Conservation (phyloP, 2,329 filamentous ascomycete genomes). For the Fonsecaea nubica region DNA sequence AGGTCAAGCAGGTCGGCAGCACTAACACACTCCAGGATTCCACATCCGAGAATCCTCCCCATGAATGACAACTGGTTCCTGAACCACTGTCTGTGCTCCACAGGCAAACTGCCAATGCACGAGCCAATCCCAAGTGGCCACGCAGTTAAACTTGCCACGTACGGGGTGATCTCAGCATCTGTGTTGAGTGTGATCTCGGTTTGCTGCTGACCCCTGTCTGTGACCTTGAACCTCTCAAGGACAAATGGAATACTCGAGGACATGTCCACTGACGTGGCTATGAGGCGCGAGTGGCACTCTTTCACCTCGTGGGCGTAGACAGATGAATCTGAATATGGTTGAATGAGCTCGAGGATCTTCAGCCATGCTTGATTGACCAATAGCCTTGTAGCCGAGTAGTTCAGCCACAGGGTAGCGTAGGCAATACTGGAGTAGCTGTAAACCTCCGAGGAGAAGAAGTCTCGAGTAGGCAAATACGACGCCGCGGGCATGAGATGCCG, state of each 20-base stretch:
- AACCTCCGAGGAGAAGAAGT: constrained; percentile 40
- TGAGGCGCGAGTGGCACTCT: constrained; percentile 10
- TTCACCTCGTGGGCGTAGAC: constrained; percentile 21
- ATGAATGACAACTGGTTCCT: constrained; percentile 6
- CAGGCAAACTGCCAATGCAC: constrained; percentile 12
- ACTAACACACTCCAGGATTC: constrained; percentile 3
- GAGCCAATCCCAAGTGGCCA: constrained; percentile 28
- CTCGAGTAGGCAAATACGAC: constrained; percentile 19
- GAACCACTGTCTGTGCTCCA: constrained; percentile 15
- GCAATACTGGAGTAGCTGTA: constrained; percentile 39
- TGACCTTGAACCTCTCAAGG: constrained; percentile 14
- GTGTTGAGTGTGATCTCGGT: background rate
- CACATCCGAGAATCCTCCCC: constrained; percentile 14
- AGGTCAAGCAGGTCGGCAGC: constrained; percentile 4
- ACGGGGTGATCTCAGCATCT: constrained; percentile 19
- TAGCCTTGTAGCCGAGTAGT: constrained; percentile 42
- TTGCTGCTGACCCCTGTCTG: background rate
- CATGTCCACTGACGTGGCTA: constrained; percentile 18
- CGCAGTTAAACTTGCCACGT: constrained; percentile 12
- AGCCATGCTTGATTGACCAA: constrained; percentile 40
- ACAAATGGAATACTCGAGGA: constrained; percentile 26
- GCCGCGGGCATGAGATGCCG: constrained; percentile 27
- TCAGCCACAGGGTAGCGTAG: constrained; percentile 40
- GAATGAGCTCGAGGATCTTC: constrained; percentile 33
- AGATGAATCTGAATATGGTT: constrained; percentile 34